phyloP scores from a whole-genome alignment of 352 stramenopile species.

The Phytophthora tentaculata region DNA sequence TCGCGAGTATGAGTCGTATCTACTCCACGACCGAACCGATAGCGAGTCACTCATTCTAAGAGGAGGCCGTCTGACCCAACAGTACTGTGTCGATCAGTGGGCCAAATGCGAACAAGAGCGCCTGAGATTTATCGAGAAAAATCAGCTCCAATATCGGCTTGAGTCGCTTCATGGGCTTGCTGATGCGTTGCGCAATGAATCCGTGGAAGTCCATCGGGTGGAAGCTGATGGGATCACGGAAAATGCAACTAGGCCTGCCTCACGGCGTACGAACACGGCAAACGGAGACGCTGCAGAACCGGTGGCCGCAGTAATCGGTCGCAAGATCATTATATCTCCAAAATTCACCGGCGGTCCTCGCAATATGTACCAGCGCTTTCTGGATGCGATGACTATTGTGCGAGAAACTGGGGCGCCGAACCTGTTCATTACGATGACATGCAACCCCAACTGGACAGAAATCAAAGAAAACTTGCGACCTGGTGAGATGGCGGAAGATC shows the following conservation, averaged over 20 bases:
- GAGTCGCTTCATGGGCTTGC: neutral
- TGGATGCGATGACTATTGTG: neutral
- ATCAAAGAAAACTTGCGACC: neutral
- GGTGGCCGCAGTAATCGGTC: neutral
- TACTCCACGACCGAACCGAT: slow-evolving; percentile 2
- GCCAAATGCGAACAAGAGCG: slow-evolving; percentile 13
- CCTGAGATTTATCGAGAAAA: neutral
- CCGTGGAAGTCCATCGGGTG: neutral
- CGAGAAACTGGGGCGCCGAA: neutral
- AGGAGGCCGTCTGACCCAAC: neutral
- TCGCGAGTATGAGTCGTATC: slow-evolving; percentile 4
- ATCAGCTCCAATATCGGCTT: neutral
- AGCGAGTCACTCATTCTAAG: too few species aligned
- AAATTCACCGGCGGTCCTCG: neutral
- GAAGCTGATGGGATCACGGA: neutral
- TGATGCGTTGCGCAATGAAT: neutral
- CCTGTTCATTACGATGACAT: neutral
- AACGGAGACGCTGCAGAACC: neutral
- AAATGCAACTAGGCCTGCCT: neutral
- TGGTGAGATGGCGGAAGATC: neutral
- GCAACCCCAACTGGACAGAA: neutral
- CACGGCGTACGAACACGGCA: neutral
- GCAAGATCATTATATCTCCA: neutral
- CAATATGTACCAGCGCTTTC: neutral
- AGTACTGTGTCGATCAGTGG: slow-evolving; percentile 16